Conservation (phyloP, 176 grass and related monocot genomes). For the Oropetium thomaeum region DNA sequence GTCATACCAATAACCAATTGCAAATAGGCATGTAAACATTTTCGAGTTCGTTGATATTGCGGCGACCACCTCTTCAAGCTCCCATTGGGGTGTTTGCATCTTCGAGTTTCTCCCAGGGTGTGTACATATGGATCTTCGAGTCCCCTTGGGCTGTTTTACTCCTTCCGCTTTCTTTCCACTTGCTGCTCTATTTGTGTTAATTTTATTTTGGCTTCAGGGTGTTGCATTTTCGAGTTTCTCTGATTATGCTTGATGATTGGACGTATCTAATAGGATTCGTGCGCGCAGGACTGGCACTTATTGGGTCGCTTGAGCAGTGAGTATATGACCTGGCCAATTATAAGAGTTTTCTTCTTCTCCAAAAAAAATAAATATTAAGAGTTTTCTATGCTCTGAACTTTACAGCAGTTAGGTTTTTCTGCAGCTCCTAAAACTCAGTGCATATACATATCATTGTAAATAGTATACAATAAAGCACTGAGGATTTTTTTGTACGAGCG, state of each 20-base stretch:
- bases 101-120: slow-evolving; percentile 30
- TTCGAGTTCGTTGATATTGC: slow-evolving; percentile 25
- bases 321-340: no score
- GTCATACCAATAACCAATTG: not conserved
- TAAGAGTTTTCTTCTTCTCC: no score
- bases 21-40: not conserved
- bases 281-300: not conserved
- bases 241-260: not conserved
- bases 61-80: slow-evolving; percentile 22
- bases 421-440: not conserved
- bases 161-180: not conserved
- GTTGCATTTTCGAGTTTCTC: slow-evolving; percentile 10
- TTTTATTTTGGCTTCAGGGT: not conserved
- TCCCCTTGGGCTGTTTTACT: slow-evolving; percentile 12
- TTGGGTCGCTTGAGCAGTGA: no score
- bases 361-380: no score
- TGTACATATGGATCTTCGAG: slow-evolving; percentile 14
- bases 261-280: not conserved
- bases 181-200: not conserved
- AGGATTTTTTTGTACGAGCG: not conserved
- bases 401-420: not conserved
- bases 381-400: not conserved
- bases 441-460: not conserved
- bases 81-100: slow-evolving; percentile 5
- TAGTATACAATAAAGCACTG: not conserved